Evolutionary conservation across 2,329 filamentous ascomycete genomes (phyloP).

Genomic region (Arthrobotrys sphaeroides): DNA sequence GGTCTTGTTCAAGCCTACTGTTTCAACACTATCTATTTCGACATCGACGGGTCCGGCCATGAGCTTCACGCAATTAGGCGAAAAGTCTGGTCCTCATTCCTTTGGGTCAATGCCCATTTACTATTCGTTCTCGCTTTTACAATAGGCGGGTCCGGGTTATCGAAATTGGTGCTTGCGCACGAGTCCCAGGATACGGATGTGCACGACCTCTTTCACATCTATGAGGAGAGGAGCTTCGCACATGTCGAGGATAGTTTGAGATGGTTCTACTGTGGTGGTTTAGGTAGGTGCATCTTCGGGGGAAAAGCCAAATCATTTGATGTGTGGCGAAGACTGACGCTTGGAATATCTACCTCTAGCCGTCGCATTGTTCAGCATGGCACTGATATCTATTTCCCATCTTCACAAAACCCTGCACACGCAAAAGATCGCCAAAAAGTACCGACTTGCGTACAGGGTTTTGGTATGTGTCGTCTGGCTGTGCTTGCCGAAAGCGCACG

Average conservation of each 20-base stretch:
- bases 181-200: constrained; percentile 66
- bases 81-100: constrained; percentile 63
- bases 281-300: constrained; percentile 63
- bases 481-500: constrained; percentile 66
- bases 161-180: constrained; percentile 69
- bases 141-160: constrained; percentile 69
- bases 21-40: constrained; percentile 73
- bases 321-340: neutral
- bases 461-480: constrained; percentile 67
- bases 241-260: constrained; percentile 67
- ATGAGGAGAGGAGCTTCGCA: constrained; percentile 65
- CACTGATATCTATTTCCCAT: constrained; percentile 66
- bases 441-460: constrained; percentile 66
- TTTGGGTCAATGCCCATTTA: constrained; percentile 69
- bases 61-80: constrained; percentile 71
- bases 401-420: constrained; percentile 67
- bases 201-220: constrained; percentile 66
- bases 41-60: constrained; percentile 69
- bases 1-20: constrained; percentile 69
- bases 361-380: constrained; percentile 57
- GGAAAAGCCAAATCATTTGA: constrained; percentile 60
- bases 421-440: constrained; percentile 65
- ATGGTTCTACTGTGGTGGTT: constrained; percentile 73
- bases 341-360: constrained; percentile 55
- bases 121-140: constrained; percentile 73